A percentile compares a stretch with the other conserved stretches of the same genome.
Evolutionary conservation across 2,329 filamentous ascomycete genomes (phyloP).

Genomic region (Albifimbria verrucaria): DNA sequence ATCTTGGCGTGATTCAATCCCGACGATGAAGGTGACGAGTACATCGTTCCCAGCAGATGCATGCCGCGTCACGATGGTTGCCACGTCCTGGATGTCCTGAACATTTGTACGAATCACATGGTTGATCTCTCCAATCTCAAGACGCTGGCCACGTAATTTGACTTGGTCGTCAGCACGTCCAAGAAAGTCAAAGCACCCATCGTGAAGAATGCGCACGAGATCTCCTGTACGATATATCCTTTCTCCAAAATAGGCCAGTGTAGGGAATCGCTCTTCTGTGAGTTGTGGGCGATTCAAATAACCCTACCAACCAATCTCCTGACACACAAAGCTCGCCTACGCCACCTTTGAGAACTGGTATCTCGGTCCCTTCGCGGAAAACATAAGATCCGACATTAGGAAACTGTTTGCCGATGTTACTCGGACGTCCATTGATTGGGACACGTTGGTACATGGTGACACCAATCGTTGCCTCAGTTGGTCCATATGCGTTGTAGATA

Average conservation of each 20-base stretch:
- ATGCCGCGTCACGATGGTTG: conserved; percentile 72
- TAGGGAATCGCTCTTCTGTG: conserved; percentile 73
- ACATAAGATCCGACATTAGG: conserved; percentile 85
- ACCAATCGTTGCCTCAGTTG: conserved; percentile 90
- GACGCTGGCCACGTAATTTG: conserved; percentile 82
- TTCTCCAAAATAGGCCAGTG: conserved; percentile 51
- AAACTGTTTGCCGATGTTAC: conserved; percentile 86
- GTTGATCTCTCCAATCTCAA: conserved; percentile 91
- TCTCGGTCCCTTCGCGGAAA: conserved; percentile 63
- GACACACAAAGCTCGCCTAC: conserved; percentile 88
- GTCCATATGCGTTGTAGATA: conserved; percentile 91
- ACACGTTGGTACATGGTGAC: conserved; percentile 87
- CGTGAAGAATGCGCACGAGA: conserved; percentile 74
- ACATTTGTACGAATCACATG: conserved; percentile 68
- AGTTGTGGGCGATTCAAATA: conserved; percentile 81
- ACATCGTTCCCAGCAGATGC: conserved; percentile 73
- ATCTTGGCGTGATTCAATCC: conserved; percentile 2
- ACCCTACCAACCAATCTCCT: conserved; percentile 82
- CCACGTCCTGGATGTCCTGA: conserved; percentile 60
- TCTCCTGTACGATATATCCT: conserved; percentile 86
- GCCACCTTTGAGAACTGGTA: conserved; percentile 71
- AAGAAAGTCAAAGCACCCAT: conserved; percentile 82
- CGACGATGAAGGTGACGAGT: conserved; percentile 69
- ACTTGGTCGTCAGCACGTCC: conserved; percentile 89
- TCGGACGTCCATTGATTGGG: conserved; percentile 71